Evolutionary conservation across 352 stramenopile species (phyloP), one percentile per base, ranked within the genome.

Genomic region (Phytopythium kandeliae): DNA sequence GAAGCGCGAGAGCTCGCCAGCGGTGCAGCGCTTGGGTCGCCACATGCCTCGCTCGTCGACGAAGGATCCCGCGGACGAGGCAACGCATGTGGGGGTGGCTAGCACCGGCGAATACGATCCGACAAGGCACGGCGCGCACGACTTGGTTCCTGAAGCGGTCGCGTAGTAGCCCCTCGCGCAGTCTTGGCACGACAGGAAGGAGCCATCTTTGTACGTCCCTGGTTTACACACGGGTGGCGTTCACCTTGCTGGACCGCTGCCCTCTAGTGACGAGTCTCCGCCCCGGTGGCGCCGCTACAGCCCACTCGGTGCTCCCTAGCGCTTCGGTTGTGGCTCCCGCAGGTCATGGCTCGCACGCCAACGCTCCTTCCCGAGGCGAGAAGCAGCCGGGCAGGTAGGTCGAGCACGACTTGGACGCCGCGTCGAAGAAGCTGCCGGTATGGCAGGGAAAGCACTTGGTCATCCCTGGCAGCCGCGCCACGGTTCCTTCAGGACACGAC

Each of bases 191-290:
- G 42, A 57, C 21, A 60, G 34, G 48, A 40, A 60, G 12, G 16
- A 55, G 15, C 69, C 69, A 54, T 73, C 51, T 51, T 75, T 73
- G 35, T 66, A 79, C 5, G 54, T 63, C 11, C 74, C 74, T 33
- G 55, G 46, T 7, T 55, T 28, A 45, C 74, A 86, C 45, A 65
- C 51, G 12, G 4, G 22, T 26, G 24, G 34, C 17, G 21, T 15
- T 30, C 4, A 12, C 36, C 7, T 4, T 2, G 26, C 49, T 53
- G 41, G 17, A 9, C 3, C 25, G 6, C 13, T 31, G 52, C 21
- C 19, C 21, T 15, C 25, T 15, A 6, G 34, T 49, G 17, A 42
- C 13, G 24, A 57, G 65, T 36, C 56, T 63, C 26, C 28, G 52
- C 34, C 60, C 66, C 37, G 66, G 25, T 44, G 24, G 34, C 34